These are phyloP conservation scores for Berberis thunbergii DNA, from an alignment of 164 flowering plant species.

Conservation along the genomic window DNA sequence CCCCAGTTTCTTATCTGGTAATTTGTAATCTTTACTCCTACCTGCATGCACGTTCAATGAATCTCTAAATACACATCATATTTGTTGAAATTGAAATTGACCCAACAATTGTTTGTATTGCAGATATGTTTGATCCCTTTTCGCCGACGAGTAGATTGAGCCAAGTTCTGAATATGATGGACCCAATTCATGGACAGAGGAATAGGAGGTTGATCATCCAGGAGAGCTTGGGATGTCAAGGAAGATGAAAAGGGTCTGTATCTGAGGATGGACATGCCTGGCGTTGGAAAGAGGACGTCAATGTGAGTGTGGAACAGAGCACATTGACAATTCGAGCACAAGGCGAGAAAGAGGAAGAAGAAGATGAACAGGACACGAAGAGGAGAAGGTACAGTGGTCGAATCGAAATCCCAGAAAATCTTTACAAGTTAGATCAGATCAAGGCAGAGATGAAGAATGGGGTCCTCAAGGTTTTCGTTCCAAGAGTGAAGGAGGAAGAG, in stretches of 20 bases:
- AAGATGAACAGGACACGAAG: conserved; percentile 17
- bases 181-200: conserved; percentile 49
- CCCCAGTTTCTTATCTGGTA: conserved; percentile 37
- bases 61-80: neutral
- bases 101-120: neutral
- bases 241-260: conserved; percentile 47
- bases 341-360: conserved; percentile 31
- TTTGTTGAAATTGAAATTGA: neutral
- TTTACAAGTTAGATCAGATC: conserved; percentile 39
- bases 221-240: conserved; percentile 57
- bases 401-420: conserved; percentile 41
- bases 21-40: conserved; percentile 3
- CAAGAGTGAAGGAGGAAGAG: conserved; percentile 63
- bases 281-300: conserved; percentile 56
- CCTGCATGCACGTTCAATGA: too few relatives aligned
- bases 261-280: conserved; percentile 70
- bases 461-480: conserved; percentile 49
- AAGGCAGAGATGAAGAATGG: conserved; percentile 93
- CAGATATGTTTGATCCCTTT: conserved; percentile 66
- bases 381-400: conserved; percentile 41
- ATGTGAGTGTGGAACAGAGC: conserved; percentile 53
- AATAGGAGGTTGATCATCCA: conserved; percentile 19
- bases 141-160: conserved; percentile 44
- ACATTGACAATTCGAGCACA: conserved; percentile 56
- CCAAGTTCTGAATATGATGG: conserved; percentile 71